These are phyloP conservation scores for Pichia heedii DNA, from an alignment of 805 yeast genomes.

Conservation along the genomic window DNA sequence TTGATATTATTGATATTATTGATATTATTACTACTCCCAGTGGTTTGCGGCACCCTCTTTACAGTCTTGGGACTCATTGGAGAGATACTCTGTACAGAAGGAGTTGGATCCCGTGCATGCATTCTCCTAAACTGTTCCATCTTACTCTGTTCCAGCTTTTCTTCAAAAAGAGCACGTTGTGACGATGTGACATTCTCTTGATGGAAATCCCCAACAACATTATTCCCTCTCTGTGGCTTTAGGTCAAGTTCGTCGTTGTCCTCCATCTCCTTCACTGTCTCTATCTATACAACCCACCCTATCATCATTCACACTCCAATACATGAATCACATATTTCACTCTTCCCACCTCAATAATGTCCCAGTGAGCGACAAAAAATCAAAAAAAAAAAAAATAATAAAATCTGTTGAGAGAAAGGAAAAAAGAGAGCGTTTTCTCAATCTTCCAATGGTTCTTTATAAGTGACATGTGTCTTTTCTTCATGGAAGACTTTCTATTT, in stretches of 20 bases:
- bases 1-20: background rate
- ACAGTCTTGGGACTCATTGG: constrained; percentile 9
- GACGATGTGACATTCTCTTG: background rate
- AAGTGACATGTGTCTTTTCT: background rate
- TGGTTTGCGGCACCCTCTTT: too few species aligned
- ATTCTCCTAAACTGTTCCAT: constrained; percentile 5
- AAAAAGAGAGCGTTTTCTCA: too few species aligned
- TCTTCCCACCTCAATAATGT: too few species aligned
- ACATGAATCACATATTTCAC: too few species aligned
- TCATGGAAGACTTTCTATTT: background rate
- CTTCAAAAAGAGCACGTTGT: constrained; percentile 3
- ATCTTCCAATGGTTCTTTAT: too few species aligned
- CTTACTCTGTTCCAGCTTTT: constrained; percentile 4
- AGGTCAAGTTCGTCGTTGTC: background rate
- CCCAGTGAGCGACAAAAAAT: too few species aligned
- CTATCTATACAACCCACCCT: too few species aligned
- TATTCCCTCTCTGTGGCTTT: background rate
- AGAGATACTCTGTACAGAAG: constrained; percentile 6
- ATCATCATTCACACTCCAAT: too few species aligned
- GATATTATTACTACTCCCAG: background rate
- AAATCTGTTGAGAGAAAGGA: too few species aligned
- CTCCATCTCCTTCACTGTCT: too few species aligned
- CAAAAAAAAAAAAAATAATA: too few species aligned
- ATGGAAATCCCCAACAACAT: too few species aligned
- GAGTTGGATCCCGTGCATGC: background rate